A percentile compares a stretch with the other conserved stretches of the same genome.
Conservation (phyloP, 352 stramenopile species). For the Lagenidium sp. region DNA sequence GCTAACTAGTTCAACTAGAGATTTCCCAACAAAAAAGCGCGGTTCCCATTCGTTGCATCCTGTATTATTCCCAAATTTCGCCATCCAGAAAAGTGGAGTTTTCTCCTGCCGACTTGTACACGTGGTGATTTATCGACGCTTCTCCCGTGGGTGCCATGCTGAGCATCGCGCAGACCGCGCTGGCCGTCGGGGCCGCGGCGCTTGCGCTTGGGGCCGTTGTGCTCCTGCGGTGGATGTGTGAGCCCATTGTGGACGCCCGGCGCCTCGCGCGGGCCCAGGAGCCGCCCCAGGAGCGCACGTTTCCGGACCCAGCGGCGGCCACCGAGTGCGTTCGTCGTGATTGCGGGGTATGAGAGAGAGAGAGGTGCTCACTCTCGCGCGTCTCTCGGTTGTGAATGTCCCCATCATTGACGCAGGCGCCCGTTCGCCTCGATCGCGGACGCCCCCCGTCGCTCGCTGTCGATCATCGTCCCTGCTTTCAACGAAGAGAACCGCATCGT, state of each 20-base stretch:
- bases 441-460: constrained; percentile 53
- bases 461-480: constrained; percentile 92
- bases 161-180: constrained; percentile 10
- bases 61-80: no score
- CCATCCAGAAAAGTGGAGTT: no score
- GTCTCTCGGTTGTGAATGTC: neutral
- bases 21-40: constrained; percentile 2
- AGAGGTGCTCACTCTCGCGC: neutral
- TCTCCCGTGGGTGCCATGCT: no score
- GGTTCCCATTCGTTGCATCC: no score
- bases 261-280: constrained; percentile 38
- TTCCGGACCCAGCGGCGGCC: constrained; percentile 38
- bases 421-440: constrained; percentile 55
- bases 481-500: constrained; percentile 92
- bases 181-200: constrained; percentile 15
- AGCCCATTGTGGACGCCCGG: constrained; percentile 43
- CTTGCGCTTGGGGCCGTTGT: constrained; percentile 15
- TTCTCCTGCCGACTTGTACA: no score
- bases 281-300: constrained; percentile 40
- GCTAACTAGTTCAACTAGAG: no score
- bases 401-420: no score
- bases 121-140: no score
- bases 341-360: neutral
- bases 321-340: constrained; percentile 21
- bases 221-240: constrained; percentile 49